Conservation (phyloP, 1,284 basidiomycete species). For the Melampsora americana region DNA sequence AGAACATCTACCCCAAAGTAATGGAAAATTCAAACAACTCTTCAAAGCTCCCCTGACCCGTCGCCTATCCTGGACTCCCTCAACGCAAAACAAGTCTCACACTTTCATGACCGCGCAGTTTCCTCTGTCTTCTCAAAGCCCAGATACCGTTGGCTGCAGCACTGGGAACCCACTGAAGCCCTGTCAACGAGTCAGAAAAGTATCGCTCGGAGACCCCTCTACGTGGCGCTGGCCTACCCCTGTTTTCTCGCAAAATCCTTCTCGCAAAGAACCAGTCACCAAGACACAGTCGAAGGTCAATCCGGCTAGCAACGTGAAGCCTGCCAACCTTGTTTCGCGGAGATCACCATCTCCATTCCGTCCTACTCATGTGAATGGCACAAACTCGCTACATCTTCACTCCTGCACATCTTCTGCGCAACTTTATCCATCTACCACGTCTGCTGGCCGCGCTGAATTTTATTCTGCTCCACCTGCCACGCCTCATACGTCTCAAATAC, state of each 20-base stretch:
- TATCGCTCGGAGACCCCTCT: conserved; percentile 12
- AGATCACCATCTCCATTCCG: too few species aligned
- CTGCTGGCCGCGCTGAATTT: not conserved
- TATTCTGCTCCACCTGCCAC: too few species aligned
- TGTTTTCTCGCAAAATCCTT: not conserved
- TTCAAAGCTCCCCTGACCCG: not conserved
- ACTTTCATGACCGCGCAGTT: not conserved
- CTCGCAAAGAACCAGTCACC: not conserved
- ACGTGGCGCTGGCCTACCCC: conserved; percentile 22
- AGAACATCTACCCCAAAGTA: not conserved
- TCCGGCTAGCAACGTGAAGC: too few species aligned
- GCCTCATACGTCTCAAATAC: too few species aligned
- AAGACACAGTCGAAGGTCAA: not conserved
- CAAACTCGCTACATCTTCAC: not conserved
- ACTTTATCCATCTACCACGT: not conserved
- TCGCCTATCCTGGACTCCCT: conserved; percentile 2
- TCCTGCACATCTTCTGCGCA: not conserved
- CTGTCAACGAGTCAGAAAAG: not conserved
- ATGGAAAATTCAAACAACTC: not conserved
- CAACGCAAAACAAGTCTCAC: not conserved
- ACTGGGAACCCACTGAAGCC: not conserved
- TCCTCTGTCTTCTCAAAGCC: not conserved
- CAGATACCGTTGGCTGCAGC: not conserved
- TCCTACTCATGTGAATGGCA: too few species aligned
- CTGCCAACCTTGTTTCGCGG: too few species aligned